phyloP scores from a whole-genome alignment of 257 asterid species.

The Primulina huaijiensis region DNA sequence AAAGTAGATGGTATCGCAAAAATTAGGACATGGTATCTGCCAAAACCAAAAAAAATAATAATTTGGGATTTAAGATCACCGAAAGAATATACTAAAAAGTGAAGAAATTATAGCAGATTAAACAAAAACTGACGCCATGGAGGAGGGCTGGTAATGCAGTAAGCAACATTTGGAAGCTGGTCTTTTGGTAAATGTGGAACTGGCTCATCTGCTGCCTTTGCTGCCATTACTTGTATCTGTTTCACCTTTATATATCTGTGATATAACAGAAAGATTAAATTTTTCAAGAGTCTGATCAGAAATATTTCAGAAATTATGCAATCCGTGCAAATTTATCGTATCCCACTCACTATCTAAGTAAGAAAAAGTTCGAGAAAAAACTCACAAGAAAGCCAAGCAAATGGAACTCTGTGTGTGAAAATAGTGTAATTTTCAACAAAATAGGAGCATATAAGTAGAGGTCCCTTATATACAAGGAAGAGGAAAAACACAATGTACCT shows the following conservation, averaged over 20 bases:
- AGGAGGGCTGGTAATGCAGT: conserved; percentile 83
- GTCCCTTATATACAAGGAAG: background rate
- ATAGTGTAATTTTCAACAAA: background rate
- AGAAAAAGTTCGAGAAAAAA: background rate
- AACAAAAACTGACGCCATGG: conserved; percentile 46
- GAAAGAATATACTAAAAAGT: background rate
- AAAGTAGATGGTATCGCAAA: background rate
- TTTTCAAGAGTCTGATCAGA: conserved; percentile 20
- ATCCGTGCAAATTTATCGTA: conserved; percentile 1
- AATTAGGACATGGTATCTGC: conserved; percentile 10
- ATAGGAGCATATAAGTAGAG: background rate
- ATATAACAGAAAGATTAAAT: background rate
- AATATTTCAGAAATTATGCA: conserved; percentile 8
- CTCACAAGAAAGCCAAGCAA: background rate
- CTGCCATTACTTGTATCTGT: conserved; percentile 28
- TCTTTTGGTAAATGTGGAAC: conserved; percentile 91
- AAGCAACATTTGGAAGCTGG: conserved; percentile 85
- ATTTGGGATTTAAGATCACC: background rate
- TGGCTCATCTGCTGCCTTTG: conserved; percentile 61
- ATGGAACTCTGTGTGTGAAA: background rate
- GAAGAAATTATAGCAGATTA: conserved; percentile 5
- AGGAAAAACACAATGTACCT: background rate
- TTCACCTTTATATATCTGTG: conserved; percentile 4
- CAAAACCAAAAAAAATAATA: too few species aligned
- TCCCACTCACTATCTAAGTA: background rate